Percentiles rank a stretch among this genome's conserved stretches.
These are phyloP conservation scores for Sporodiniella umbellata DNA, from an alignment of 371 early-diverging fungal species.

Conservation along the genomic window DNA sequence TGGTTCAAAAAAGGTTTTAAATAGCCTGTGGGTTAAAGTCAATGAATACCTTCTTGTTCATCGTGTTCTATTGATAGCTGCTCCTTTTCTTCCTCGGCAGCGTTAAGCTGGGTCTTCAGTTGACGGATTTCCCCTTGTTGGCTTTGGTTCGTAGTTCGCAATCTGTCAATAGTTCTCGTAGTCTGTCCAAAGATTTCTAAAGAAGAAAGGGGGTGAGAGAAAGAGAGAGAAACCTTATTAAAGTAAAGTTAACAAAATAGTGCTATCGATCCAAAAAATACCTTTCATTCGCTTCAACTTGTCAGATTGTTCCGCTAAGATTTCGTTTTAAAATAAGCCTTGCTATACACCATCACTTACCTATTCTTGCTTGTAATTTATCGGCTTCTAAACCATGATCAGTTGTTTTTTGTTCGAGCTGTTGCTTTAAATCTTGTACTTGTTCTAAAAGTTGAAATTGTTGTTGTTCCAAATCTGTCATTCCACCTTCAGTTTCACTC, in stretches of 20 bases:
- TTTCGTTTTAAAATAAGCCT: too few relatives aligned
- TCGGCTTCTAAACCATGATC: conserved; percentile 31
- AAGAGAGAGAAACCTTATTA: too few relatives aligned
- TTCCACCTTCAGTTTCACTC: too few relatives aligned
- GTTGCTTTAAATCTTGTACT: conserved; percentile 42
- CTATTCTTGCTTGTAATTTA: conserved; percentile 23
- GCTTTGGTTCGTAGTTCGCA: conserved; percentile 59
- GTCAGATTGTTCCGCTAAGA: conserved; percentile 39
- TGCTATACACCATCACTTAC: conserved; percentile 9
- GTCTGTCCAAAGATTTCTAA: conserved; percentile 60
- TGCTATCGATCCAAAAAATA: too few relatives aligned
- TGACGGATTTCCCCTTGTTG: too few relatives aligned
- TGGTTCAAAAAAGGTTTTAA: too few relatives aligned
- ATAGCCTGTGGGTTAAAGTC: too few relatives aligned
- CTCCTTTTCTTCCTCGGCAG: too few relatives aligned
- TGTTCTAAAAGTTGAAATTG: conserved; percentile 40
- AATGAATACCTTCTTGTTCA: too few relatives aligned
- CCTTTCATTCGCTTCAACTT: conserved; percentile 50
- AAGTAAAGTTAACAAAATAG: too few relatives aligned
- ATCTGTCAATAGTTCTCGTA: conserved; percentile 57
- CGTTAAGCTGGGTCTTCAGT: too few relatives aligned
- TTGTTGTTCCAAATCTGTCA: conserved; percentile 8
- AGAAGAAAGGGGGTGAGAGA: too few relatives aligned
- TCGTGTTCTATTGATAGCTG: conserved; percentile 32
- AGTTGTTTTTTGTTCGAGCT: conserved; percentile 25